phyloP scores from a whole-genome alignment of 805 yeast genomes.

The Sungouiozyma ichnusensis region DNA sequence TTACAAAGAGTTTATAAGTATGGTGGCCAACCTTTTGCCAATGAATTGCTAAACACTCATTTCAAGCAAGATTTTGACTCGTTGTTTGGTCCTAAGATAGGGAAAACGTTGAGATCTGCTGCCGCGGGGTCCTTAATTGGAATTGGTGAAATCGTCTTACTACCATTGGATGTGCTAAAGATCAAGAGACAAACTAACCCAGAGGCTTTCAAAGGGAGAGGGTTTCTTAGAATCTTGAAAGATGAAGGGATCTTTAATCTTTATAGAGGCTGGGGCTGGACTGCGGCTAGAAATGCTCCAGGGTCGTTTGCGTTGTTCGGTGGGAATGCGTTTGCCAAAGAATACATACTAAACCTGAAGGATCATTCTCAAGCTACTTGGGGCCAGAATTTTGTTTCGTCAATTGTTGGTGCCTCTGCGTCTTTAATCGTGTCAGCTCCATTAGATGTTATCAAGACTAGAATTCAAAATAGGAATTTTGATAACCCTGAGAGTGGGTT shows the following conservation, averaged over 20 bases:
- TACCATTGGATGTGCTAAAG: conserved; percentile 93
- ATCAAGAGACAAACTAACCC: conserved; percentile 99
- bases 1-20: conserved; percentile 96
- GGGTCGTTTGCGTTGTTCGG: conserved; percentile 97
- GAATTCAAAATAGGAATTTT: conserved; percentile 93
- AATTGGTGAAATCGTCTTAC: conserved; percentile 90
- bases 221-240: conserved; percentile 69
- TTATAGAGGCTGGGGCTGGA: conserved; percentile 99
- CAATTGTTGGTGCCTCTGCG: conserved; percentile 93
- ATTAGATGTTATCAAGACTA: conserved; percentile 93
- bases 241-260: conserved; percentile 85
- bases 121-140: conserved; percentile 97
- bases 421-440: conserved; percentile 96
- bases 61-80: conserved; percentile 61
- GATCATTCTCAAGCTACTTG: conserved; percentile 91
- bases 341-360: conserved; percentile 73
- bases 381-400: conserved; percentile 88
- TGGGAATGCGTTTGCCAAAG: conserved; percentile 98
- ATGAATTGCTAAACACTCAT: conserved; percentile 75
- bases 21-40: conserved; percentile 98
- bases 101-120: conserved; percentile 94
- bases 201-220: conserved; percentile 98
- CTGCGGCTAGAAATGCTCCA: conserved; percentile 98
- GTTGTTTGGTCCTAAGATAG: conserved; percentile 83
- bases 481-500: conserved; percentile 93